These are phyloP conservation scores for Coniosporium tulheliwenetii DNA, from an alignment of 2,329 filamentous ascomycete species.

Conservation along the genomic window DNA sequence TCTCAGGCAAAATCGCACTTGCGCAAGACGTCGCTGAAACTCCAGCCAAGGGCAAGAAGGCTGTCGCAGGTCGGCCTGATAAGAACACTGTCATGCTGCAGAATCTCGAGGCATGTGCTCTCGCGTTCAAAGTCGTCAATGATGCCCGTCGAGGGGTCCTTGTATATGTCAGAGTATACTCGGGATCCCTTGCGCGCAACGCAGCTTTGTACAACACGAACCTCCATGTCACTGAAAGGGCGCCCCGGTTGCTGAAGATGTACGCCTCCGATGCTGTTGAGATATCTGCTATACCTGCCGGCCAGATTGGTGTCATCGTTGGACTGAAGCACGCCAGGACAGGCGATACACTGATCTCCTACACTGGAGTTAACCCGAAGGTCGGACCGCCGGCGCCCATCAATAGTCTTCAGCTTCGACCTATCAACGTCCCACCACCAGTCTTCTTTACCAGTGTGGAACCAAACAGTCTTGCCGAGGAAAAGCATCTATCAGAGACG, in stretches of 20 bases:
- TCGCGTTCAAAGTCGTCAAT: conserved; percentile 87
- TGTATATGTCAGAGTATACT: conserved; percentile 85
- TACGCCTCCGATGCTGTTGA: conserved; percentile 80
- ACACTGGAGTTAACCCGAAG: conserved; percentile 43
- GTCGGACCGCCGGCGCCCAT: conserved; percentile 52
- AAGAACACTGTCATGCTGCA: conserved; percentile 22
- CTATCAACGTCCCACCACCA: conserved; percentile 78
- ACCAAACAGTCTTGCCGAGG: conserved; percentile 58
- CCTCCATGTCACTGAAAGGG: conserved; percentile 61
- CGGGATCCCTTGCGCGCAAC: conserved; percentile 61
- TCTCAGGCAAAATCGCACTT: conserved; percentile 18
- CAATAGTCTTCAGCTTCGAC: conserved; percentile 64
- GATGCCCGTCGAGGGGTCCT: conserved; percentile 74
- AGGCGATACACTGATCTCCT: conserved; percentile 77
- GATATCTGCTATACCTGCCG: conserved; percentile 61
- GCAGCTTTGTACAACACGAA: conserved; percentile 76
- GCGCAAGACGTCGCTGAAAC: conserved; percentile 1
- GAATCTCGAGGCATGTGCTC: conserved; percentile 52
- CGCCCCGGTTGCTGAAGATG: conserved; percentile 72
- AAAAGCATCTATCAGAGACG: conserved; percentile 62
- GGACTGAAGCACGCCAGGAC: conserved; percentile 86
- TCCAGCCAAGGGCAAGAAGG: conserved; percentile 22
- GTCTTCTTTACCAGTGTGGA: conserved; percentile 96
- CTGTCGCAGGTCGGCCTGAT: conserved; percentile 22
- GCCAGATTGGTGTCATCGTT: conserved; percentile 86